Evolutionary conservation across 306 rosid species (phyloP).

Genomic region (Datisca glomerata): DNA sequence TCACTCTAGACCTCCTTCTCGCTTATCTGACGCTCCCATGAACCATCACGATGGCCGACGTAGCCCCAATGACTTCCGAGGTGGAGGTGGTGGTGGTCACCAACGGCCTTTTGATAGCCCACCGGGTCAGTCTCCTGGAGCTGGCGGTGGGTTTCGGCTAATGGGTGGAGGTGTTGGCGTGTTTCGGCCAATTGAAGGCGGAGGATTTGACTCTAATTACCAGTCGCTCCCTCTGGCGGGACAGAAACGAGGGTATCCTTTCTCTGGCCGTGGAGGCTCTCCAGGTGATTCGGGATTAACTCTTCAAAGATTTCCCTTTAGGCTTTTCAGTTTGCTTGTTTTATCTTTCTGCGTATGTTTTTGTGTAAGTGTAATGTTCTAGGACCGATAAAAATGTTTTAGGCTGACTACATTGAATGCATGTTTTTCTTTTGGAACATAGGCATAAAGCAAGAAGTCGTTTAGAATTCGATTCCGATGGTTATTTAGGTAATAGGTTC

Average conservation of each 20-base stretch:
- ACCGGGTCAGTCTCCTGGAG: slow-evolving; percentile 35
- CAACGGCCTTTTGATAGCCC: slow-evolving; percentile 55
- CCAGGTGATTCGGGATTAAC: slow-evolving; percentile 36
- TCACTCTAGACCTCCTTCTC: slow-evolving; percentile 42
- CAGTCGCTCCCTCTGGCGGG: slow-evolving; percentile 41
- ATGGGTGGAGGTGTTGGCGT: slow-evolving; percentile 8
- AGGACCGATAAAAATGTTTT: too few species aligned
- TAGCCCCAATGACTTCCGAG: slow-evolving; percentile 34
- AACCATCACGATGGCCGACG: slow-evolving; percentile 27
- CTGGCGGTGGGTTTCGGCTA: slow-evolving; percentile 37
- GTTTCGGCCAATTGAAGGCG: slow-evolving; percentile 29
- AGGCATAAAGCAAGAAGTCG: too few species aligned
- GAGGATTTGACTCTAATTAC: slow-evolving; percentile 34
- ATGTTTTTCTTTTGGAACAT: too few species aligned
- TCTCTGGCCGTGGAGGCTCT: slow-evolving; percentile 44
- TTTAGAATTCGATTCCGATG: too few species aligned
- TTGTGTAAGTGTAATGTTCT: too few species aligned
- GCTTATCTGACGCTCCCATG: slow-evolving; percentile 60
- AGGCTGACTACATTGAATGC: too few species aligned
- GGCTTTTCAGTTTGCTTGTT: neutral
- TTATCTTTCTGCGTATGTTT: neutral
- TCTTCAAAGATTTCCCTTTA: neutral
- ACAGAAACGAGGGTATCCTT: slow-evolving; percentile 71
- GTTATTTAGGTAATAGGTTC: too few species aligned
- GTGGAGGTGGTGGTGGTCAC: slow-evolving; percentile 13